These are phyloP conservation scores for Chaetothyriales sp. DNA, from an alignment of 2,329 filamentous ascomycete species.

Conservation along the genomic window DNA sequence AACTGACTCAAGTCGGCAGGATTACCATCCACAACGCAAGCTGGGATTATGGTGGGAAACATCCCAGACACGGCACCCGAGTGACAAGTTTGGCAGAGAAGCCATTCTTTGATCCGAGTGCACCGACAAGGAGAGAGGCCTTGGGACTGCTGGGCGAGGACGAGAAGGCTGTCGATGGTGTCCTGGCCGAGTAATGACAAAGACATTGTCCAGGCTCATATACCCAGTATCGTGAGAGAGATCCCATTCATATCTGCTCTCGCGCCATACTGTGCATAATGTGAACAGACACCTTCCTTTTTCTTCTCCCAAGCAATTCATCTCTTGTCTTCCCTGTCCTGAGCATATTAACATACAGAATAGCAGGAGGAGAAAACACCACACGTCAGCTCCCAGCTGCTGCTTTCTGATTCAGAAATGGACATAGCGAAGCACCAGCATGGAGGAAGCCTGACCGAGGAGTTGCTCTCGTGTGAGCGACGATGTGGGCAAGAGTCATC, in stretches of 20 bases:
- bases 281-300: neutral
- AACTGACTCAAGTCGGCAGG: conserved; percentile 45
- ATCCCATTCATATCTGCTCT: neutral
- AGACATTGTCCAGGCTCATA: neutral
- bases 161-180: conserved; percentile 26
- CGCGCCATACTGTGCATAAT: neutral
- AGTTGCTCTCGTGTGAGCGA: neutral
- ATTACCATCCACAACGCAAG: conserved; percentile 36
- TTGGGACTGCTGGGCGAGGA: conserved; percentile 47
- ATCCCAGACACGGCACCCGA: conserved; percentile 48
- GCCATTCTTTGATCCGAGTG: conserved; percentile 51
- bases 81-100: conserved; percentile 58
- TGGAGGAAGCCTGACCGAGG: neutral
- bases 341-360: too few species aligned
- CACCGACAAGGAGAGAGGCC: conserved; percentile 51
- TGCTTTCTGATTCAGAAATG: neutral
- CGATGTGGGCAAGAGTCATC: neutral
- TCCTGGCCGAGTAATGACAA: conserved; percentile 3
- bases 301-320: neutral
- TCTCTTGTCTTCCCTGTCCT: neutral
- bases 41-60: conserved; percentile 14
- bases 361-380: neutral
- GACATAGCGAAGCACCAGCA: neutral
- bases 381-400: neutral
- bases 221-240: neutral